These are phyloP conservation scores for Coemansia sp. DNA, from an alignment of 192 early-diverging fungal species.

Conservation along the genomic window DNA sequence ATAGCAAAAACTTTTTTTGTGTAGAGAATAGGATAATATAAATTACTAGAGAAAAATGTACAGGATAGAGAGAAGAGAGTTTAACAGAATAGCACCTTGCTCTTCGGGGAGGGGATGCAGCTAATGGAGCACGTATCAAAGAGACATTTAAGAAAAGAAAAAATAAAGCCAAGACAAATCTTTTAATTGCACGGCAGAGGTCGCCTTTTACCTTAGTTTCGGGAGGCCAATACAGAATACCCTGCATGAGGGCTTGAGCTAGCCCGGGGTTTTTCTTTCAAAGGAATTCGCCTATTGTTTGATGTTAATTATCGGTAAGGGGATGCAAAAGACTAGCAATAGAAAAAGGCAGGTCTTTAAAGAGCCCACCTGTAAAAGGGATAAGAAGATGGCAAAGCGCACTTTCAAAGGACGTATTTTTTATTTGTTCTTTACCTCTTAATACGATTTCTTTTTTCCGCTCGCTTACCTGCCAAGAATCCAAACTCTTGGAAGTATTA, in stretches of 20 bases:
- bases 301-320: neutral
- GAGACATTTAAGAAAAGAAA: constrained; percentile 1
- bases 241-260: neutral
- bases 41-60: neutral
- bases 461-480: neutral
- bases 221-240: neutral
- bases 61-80: neutral
- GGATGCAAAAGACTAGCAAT: neutral
- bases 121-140: neutral
- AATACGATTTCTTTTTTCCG: no score
- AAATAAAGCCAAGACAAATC: neutral
- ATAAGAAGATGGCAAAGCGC: neutral
- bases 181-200: neutral
- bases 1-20: neutral
- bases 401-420: neutral
- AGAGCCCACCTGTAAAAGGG: neutral
- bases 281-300: neutral
- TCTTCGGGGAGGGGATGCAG: neutral
- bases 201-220: neutral
- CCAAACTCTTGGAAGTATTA: neutral
- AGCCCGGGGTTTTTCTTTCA: neutral
- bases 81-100: neutral
- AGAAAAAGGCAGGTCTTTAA: neutral
- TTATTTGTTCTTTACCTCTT: neutral
- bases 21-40: neutral